Conservation (phyloP, 2,329 filamentous ascomycete species). For the Aquanectria penicillioides region DNA sequence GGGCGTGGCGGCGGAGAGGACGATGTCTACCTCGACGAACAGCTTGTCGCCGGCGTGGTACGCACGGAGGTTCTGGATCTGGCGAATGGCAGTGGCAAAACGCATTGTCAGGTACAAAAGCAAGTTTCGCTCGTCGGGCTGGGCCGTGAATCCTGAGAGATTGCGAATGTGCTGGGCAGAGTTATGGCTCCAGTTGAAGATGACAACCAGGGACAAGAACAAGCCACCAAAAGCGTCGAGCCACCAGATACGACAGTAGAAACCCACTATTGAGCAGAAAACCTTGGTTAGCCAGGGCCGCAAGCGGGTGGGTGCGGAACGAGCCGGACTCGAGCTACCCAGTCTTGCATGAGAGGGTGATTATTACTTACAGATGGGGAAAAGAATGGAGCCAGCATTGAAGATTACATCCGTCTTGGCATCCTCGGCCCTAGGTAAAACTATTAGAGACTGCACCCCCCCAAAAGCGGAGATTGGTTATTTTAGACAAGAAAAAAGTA, state of each 20-base stretch:
- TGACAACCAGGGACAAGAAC: slow-evolving; percentile 80
- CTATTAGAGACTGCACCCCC: slow-evolving; percentile 26
- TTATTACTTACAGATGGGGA: slow-evolving; percentile 70
- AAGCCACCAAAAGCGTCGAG: slow-evolving; percentile 83
- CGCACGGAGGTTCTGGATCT: slow-evolving; percentile 85
- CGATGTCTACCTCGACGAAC: slow-evolving; percentile 84
- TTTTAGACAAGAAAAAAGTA: slow-evolving; percentile 23
- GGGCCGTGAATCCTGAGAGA: slow-evolving; percentile 80
- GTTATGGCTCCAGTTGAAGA: slow-evolving; percentile 81
- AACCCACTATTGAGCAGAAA: slow-evolving; percentile 64
- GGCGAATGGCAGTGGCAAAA: slow-evolving; percentile 86
- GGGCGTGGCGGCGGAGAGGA: slow-evolving; percentile 79
- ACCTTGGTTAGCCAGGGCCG: slow-evolving; percentile 22
- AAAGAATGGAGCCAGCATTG: slow-evolving; percentile 89
- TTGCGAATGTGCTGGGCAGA: slow-evolving; percentile 82
- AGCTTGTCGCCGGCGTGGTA: slow-evolving; percentile 89
- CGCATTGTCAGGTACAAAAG: slow-evolving; percentile 93
- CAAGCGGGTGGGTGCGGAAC: background rate
- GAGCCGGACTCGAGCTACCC: background rate
- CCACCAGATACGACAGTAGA: slow-evolving; percentile 83
- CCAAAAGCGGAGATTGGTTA: slow-evolving; percentile 7
- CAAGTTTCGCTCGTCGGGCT: slow-evolving; percentile 84
- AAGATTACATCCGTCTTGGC: slow-evolving; percentile 83
- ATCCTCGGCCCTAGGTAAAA: slow-evolving; percentile 55
- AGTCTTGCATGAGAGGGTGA: slow-evolving; percentile 8